Evolutionary conservation across 257 asterid genomes (phyloP).

Genomic region (Solanum sejunctum): DNA sequence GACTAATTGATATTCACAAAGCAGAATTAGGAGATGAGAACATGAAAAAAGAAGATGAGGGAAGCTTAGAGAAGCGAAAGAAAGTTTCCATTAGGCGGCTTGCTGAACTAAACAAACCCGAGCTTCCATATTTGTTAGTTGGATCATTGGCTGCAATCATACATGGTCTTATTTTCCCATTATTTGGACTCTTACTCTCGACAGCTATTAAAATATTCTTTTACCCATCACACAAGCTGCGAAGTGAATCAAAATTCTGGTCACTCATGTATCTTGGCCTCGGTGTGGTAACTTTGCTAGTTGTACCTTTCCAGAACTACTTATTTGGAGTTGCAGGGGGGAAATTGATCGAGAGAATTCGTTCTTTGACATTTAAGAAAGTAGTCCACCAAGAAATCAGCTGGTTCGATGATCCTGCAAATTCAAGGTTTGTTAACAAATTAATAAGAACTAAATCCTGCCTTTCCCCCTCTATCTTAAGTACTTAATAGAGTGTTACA

Average conservation of each 20-base stretch:
- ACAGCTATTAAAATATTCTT: slow-evolving; percentile 46
- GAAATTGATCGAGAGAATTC: slow-evolving; percentile 49
- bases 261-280: slow-evolving; percentile 35
- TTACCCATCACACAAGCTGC: slow-evolving; percentile 41
- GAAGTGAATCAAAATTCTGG: slow-evolving; percentile 48
- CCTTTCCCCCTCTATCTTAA: not conserved
- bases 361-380: slow-evolving; percentile 53
- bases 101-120: slow-evolving; percentile 52
- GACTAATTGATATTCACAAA: slow-evolving; percentile 15
- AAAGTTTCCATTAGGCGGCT: slow-evolving; percentile 41
- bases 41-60: slow-evolving; percentile 6
- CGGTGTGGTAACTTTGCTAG: slow-evolving; percentile 20
- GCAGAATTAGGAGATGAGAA: slow-evolving; percentile 8
- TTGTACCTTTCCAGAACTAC: slow-evolving; percentile 49
- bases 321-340: slow-evolving; percentile 83
- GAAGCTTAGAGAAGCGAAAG: slow-evolving; percentile 8
- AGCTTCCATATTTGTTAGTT: slow-evolving; percentile 33
- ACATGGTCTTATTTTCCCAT: slow-evolving; percentile 53
- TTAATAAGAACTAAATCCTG: not conserved
- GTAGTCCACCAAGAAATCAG: slow-evolving; percentile 77
- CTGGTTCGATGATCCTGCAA: slow-evolving; percentile 83
- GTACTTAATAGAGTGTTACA: not conserved
- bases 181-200: slow-evolving; percentile 62
- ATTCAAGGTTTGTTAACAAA: slow-evolving; percentile 53
- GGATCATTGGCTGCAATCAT: slow-evolving; percentile 50